phyloP scores from a whole-genome alignment of 805 yeast species.

The Cyberlindnera suaveolens region DNA sequence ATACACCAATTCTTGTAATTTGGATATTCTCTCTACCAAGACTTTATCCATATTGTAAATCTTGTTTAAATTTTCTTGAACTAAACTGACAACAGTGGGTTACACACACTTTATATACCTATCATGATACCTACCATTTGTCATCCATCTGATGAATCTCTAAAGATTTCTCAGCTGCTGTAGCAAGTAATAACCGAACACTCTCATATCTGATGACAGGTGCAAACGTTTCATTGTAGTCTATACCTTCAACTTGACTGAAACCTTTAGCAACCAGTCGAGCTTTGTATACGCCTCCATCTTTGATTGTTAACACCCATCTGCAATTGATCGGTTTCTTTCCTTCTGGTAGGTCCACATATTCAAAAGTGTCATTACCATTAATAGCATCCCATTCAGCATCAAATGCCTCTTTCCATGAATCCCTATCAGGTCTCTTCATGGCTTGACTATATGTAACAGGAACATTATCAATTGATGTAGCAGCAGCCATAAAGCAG shows the following conservation, averaged over 20 bases:
- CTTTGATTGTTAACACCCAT: slow-evolving; percentile 2
- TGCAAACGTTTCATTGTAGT: slow-evolving; percentile 24
- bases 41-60: too few relatives aligned
- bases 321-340: background rate
- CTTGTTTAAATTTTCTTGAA: too few relatives aligned
- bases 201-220: slow-evolving; percentile 22
- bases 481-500: too few relatives aligned
- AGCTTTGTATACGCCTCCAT: slow-evolving; percentile 12
- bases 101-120: too few relatives aligned
- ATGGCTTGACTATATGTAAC: too few relatives aligned
- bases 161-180: background rate
- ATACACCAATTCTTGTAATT: too few relatives aligned
- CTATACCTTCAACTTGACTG: slow-evolving; percentile 20
- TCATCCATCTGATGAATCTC: slow-evolving; percentile 1
- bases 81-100: too few relatives aligned
- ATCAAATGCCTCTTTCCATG: slow-evolving; percentile 1
- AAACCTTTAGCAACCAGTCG: slow-evolving; percentile 24
- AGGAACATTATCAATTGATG: too few relatives aligned
- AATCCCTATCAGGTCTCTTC: background rate
- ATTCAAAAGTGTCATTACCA: slow-evolving; percentile 1
- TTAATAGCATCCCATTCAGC: slow-evolving; percentile 1
- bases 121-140: too few relatives aligned
- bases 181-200: slow-evolving; percentile 4
- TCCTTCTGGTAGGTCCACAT: slow-evolving; percentile 1
- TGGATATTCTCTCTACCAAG: too few relatives aligned